These are phyloP conservation scores for Fusarium setosum DNA, from an alignment of 2,329 filamentous ascomycete species.

Conservation along the genomic window DNA sequence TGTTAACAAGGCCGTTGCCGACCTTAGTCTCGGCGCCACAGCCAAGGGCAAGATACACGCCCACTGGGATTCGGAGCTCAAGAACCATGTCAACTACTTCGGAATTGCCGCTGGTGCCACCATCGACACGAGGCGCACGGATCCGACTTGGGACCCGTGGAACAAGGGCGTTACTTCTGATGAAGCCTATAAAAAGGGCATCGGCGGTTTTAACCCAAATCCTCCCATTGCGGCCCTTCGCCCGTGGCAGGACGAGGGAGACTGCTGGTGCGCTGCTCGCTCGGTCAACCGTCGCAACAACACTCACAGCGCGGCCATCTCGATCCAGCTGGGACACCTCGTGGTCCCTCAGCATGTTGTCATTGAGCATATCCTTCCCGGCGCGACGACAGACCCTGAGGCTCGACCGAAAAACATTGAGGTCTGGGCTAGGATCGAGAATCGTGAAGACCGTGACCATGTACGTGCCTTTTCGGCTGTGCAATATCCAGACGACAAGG, in stretches of 20 bases:
- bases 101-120: conserved; percentile 72
- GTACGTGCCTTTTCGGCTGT: conserved; percentile 56
- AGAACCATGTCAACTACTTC: conserved; percentile 79
- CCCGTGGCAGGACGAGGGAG: conserved; percentile 81
- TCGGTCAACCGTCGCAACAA: conserved; percentile 53
- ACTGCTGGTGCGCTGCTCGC: conserved; percentile 84
- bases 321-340: conserved; percentile 67
- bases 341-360: conserved; percentile 77
- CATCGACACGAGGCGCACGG: conserved; percentile 70
- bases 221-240: conserved; percentile 67
- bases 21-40: conserved; percentile 59
- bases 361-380: conserved; percentile 76
- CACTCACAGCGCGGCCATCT: conserved; percentile 71
- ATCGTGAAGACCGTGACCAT: conserved; percentile 53
- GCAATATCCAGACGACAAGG: conserved; percentile 51
- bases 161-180: conserved; percentile 20
- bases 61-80: conserved; percentile 57
- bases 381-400: conserved; percentile 69
- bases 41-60: conserved; percentile 59
- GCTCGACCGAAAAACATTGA: conserved; percentile 76
- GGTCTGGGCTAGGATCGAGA: conserved; percentile 71
- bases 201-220: conserved; percentile 27
- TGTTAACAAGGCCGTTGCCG: conserved; percentile 56
- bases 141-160: conserved; percentile 62
- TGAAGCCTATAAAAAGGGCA: conserved; percentile 29